Base-by-base conservation (phyloP, 2,329 filamentous ascomycete species). In the Nectriaceae sp. region DNA sequence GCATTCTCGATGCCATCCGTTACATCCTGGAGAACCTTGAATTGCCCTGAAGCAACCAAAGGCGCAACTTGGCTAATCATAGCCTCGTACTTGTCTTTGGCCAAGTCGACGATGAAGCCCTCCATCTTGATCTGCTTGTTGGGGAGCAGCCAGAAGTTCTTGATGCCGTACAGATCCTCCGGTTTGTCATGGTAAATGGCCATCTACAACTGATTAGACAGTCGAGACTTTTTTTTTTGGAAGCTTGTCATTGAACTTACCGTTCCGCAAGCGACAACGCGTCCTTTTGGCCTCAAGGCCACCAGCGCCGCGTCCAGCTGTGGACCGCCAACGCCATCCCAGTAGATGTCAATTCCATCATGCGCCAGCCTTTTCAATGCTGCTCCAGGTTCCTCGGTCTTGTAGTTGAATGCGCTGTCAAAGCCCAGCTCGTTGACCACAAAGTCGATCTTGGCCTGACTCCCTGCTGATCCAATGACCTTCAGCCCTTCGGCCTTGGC, bases 401-500 rank as follows among this genome's bases (percentile, higher is more conserved):
- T 93, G 78, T 95, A 95, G 77, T 95, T 94, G 74, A 93, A 94
- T 8, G 85, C 90, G 15, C 57, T 72, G 46, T 81, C 77, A 56
- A 76, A 80, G 8, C 77, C 78, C 1, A 81, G 71, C 61, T 78
- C 73, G 46, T 75, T 69, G 37, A 57, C 64, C 44, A 80, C 68
- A 67, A 84, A 94, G 18, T 88, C 82, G 20, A 91, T 76, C 75
- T 96, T 95, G 63, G 88, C 85, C 62, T 92, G 87, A 16, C 83
- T 83, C 3, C 90, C 90, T 11, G 90, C 89, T 43, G 84, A 89
- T 16, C 90, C 90, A 54, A 95, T 86, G 35, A 95, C 90, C 38
- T 71, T 85, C 48, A 94, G 70, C 2, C 90, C 90, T 68, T 92
- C 85, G 52, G 85, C 82, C 79, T 93, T 93, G 52, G 89, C 89